Base-by-base conservation (phyloP, 2,329 filamentous ascomycete genomes). In the Conoideocrella luteorostrata region DNA sequence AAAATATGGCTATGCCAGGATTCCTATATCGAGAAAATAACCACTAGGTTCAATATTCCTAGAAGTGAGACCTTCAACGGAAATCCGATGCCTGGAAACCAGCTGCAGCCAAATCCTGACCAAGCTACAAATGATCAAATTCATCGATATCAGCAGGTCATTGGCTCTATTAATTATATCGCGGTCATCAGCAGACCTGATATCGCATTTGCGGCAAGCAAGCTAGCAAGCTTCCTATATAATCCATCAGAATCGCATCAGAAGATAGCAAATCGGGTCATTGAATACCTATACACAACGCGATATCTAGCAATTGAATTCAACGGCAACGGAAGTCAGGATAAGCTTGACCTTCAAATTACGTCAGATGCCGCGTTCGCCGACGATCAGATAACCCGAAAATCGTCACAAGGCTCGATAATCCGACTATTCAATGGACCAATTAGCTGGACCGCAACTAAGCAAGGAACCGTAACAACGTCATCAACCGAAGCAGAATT, bases 311-410 rank as follows among this genome's bases (percentile, higher is more conserved):
- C 63, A 3, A 57, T 67, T 42, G 56, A 66, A 26, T 50, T 63
- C 7, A 60, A 68, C 43, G 53, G 63, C 2, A 63, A 57, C 3
- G n/a, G n/a, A n/a, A n/a, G n/a, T n/a, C n/a, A n/a, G n/a, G 35
- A 51, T 4, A 55, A 64, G 12, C 66, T 61, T 43, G 57, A 59
- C 13, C 26, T 29, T 29, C 7, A 29, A 29, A 29, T 29, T 9
- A 13, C 26, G 9, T 29, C 26, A 7, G 67, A 64, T 0, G 45
- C 26, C 7, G 26, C 26, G 9, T 29, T 29, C 26, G 26, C 26
- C 13, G 26, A 29, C 13, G 13, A 29, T 13, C 26, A 7, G 26
- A 29, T 29, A 9, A 9, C 26, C 26, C 26, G 13, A 29, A 29
- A 13, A 13, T 29, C 26, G 13, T 29, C 26, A 13, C 26, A 29